These are phyloP conservation scores for Mycena galericulata DNA, from an alignment of 768 basidiomycete genomes.

Conservation along the genomic window DNA sequence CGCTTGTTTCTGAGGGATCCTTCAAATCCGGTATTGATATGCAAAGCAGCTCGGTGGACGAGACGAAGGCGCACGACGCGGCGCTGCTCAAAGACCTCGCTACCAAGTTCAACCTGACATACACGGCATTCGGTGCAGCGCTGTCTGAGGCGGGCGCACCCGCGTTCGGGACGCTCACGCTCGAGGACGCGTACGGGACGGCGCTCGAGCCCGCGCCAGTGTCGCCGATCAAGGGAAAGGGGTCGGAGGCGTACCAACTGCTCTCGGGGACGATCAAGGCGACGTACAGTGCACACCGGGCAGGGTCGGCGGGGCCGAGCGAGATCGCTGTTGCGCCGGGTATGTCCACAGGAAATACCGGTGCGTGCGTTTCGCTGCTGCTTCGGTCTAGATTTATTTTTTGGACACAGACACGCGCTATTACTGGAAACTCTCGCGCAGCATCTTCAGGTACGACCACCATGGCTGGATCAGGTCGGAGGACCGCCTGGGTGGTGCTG, in stretches of 20 bases:
- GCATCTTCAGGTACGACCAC: slow-evolving; percentile 63
- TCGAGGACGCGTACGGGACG: slow-evolving; percentile 45
- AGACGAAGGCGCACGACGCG: slow-evolving; percentile 43
- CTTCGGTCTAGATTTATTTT: background rate
- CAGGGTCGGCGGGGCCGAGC: background rate
- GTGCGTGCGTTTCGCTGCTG: slow-evolving; percentile 32
- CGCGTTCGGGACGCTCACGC: slow-evolving; percentile 43
- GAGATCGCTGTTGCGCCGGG: slow-evolving; percentile 41
- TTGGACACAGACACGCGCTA: slow-evolving; percentile 46
- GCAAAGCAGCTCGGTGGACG: slow-evolving; percentile 46
- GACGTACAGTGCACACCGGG: slow-evolving; percentile 41
- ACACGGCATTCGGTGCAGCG: slow-evolving; percentile 50
- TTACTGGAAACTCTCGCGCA: slow-evolving; percentile 45
- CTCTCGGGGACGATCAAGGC: slow-evolving; percentile 55
- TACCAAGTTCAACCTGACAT: slow-evolving; percentile 49
- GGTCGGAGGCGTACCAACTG: slow-evolving; percentile 41
- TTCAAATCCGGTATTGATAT: background rate
- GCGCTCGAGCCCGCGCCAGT: slow-evolving; percentile 61
- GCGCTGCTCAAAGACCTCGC: slow-evolving; percentile 48
- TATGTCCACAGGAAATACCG: slow-evolving; percentile 51
- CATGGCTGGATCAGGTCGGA: slow-evolving; percentile 33
- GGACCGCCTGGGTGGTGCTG: slow-evolving; percentile 31
- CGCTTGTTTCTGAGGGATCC: slow-evolving; percentile 13
- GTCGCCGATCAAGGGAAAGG: slow-evolving; percentile 40
- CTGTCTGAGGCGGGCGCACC: slow-evolving; percentile 23